Conservation (phyloP, 2,329 filamentous ascomycete genomes). For the Cercospora nicotianae region DNA sequence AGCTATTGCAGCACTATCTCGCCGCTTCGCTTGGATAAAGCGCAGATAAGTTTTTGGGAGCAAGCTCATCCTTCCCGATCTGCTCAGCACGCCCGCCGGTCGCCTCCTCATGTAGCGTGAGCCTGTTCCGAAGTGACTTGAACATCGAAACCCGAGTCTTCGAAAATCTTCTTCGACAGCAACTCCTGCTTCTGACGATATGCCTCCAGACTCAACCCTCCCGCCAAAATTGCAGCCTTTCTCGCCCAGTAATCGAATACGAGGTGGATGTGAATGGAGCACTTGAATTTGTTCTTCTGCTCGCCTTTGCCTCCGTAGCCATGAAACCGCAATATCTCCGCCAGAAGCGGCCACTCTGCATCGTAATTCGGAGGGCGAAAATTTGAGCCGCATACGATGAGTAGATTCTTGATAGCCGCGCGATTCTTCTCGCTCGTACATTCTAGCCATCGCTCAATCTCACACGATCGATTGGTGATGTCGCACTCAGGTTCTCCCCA, state of each 20-base stretch:
- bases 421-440: not conserved
- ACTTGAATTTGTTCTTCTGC: not conserved
- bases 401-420: not conserved
- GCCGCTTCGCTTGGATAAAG: not conserved
- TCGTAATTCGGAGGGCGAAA: not conserved
- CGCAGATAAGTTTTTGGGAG: no score
- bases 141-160: not conserved
- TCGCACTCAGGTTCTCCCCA: no score
- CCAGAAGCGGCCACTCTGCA: not conserved
- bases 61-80: no score
- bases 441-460: not conserved
- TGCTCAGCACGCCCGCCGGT: no score
- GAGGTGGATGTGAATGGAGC: not conserved
- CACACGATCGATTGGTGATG: not conserved
- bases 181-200: not conserved
- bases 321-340: not conserved
- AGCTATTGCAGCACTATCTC: not conserved
- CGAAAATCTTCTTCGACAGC: not conserved
- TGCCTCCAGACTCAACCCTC: no score
- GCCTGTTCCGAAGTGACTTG: not conserved
- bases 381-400: not conserved
- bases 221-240: no score
- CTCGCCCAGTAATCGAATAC: not conserved
- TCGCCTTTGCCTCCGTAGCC: no score
- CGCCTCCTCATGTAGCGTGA: no score